Percentiles rank a stretch among this genome's conserved stretches.
Conservation (phyloP, 495 filamentous ascomycete species). For the Lindgomyces ingoldianus region DNA sequence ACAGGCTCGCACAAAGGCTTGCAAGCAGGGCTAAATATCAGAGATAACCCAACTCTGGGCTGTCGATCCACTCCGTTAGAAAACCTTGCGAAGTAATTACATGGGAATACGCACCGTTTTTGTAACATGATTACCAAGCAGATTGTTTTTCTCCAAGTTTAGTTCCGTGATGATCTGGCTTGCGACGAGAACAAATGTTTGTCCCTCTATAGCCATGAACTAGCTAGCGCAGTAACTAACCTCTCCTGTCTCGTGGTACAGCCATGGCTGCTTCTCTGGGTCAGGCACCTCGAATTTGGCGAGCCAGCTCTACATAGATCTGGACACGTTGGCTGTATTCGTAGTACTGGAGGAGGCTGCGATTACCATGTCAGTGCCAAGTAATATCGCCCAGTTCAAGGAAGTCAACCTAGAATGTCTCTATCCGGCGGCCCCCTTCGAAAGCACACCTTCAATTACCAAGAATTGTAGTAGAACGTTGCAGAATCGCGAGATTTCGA, state of each 20-base stretch:
- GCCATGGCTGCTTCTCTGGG: slow-evolving; percentile 35
- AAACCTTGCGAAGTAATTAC: not conserved
- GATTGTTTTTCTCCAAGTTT: slow-evolving; percentile 40
- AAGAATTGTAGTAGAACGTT: too few species aligned
- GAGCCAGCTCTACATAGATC: slow-evolving; percentile 46
- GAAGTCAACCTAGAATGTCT: too few species aligned
- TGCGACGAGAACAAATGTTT: slow-evolving; percentile 26
- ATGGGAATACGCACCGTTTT: slow-evolving; percentile 12
- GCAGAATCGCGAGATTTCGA: not conserved
- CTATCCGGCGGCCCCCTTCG: too few species aligned
- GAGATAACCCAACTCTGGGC: slow-evolving; percentile 42
- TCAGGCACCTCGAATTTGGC: slow-evolving; percentile 35
- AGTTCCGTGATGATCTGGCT: slow-evolving; percentile 32
- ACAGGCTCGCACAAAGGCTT: slow-evolving; percentile 34
- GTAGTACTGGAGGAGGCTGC: slow-evolving; percentile 42
- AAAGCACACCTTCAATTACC: too few species aligned
- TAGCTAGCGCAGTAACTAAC: slow-evolving; percentile 29
- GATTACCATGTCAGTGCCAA: not conserved
- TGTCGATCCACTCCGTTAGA: not conserved
- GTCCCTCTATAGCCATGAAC: slow-evolving; percentile 31
- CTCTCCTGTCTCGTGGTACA: slow-evolving; percentile 39
- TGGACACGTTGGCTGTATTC: slow-evolving; percentile 43
- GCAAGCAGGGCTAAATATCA: slow-evolving; percentile 45
- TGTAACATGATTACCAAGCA: slow-evolving; percentile 33
- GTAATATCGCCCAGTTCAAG: too few species aligned